Base-by-base conservation (phyloP, 1,284 basidiomycete genomes). In the Cutaneotrichosporon cutaneum region DNA sequence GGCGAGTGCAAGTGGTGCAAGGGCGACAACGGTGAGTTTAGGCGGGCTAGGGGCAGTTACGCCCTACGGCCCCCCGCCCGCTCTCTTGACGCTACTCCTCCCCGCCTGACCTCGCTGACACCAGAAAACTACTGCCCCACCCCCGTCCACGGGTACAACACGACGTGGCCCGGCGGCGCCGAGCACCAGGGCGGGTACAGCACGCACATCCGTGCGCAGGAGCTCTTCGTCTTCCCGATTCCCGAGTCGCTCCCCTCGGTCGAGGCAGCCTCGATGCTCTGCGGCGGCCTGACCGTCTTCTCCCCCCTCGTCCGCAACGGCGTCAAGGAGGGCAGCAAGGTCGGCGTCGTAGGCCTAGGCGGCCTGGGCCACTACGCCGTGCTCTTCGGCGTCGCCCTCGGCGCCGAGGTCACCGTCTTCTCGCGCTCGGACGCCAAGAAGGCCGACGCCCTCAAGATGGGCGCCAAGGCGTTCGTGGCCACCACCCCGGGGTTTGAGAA, bases 151-250 rank as follows among this genome's bases (percentile, higher is more conserved):
- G 76, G 77, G 45, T 79, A 79, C 78, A 78, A 78, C 75, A 74
- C 75, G 60, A 64, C 65, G 33, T 78, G 75, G 85, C 74, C 82
- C 81, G 54, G 85, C 84, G 84, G 84, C 11, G 80, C 82, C 18
- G 79, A 83, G 56, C 70, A 80, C 82, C 59, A 80, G 63, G 78
- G 78, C 58, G 88, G 89, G 9, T 89, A 88, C 79, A 83, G 85
- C 5, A 86, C 85, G 35, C 84, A 83, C 65, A 84, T 88, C 65
- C 84, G 87, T 54, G 86, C 85, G 0, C 84, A 88, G 68, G 82
- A 88, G 69, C 83, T 82, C 64, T 90, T 87, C 71, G 87, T 88
- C 48, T 88, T 89, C 78, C 82, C 84, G 16, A 84, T 90, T 56
- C 88, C 88, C 0, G 84, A 88, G 5, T 81, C 70, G 11, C 76